Percentiles rank a stretch among this genome's conserved stretches.
Conservation (phyloP, 176 grass and related monocot species). For the Panicum miliaceum region DNA sequence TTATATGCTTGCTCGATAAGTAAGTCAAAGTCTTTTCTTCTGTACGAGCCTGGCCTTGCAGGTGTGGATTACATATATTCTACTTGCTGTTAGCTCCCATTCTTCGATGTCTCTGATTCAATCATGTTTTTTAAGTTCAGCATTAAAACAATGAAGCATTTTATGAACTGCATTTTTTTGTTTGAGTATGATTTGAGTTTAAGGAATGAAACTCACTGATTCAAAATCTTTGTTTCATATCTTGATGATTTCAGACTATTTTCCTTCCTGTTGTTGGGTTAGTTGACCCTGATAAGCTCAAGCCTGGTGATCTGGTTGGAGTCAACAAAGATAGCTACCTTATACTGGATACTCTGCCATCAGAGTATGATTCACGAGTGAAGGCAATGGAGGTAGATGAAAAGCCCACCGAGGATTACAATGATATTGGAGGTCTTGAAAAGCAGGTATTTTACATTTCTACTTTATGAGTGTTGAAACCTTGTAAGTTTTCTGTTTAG, state of each 20-base stretch:
- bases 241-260: slow-evolving; percentile 62
- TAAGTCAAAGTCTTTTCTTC: neutral
- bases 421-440: slow-evolving; percentile 92
- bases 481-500: neutral
- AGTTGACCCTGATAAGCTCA: slow-evolving; percentile 91
- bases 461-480: neutral
- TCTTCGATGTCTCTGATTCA: neutral
- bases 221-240: neutral
- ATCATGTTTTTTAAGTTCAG: neutral
- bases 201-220: neutral
- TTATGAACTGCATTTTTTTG: neutral
- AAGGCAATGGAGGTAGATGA: slow-evolving; percentile 97
- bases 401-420: slow-evolving; percentile 94
- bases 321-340: slow-evolving; percentile 91
- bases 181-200: neutral
- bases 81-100: neutral
- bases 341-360: slow-evolving; percentile 85
- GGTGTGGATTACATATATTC: neutral
- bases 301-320: slow-evolving; percentile 87
- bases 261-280: slow-evolving; percentile 85
- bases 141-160: neutral
- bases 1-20: neutral
- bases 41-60: neutral
- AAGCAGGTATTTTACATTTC: slow-evolving; percentile 84
- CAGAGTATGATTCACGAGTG: slow-evolving; percentile 83